Evolutionary conservation across 805 yeast genomes (phyloP).

Genomic region (Wickerhamiella vanderwaltii): DNA sequence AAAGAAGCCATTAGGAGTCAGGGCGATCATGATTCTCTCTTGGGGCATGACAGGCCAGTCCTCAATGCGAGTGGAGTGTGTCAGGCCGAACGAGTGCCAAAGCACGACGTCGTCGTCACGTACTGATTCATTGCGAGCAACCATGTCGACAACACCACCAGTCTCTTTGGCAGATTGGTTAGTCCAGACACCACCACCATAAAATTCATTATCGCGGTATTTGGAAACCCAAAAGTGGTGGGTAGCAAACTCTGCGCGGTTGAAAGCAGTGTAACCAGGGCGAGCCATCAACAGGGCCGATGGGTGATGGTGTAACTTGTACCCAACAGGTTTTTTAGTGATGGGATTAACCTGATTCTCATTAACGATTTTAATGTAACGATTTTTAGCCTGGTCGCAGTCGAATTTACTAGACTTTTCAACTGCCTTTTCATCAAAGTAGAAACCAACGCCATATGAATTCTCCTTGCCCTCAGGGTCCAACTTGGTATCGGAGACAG

Average conservation of each 20-base stretch:
- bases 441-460: slow-evolving; percentile 61
- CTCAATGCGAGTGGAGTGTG: slow-evolving; percentile 72
- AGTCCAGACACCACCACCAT: slow-evolving; percentile 78
- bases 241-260: slow-evolving; percentile 64
- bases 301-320: slow-evolving; percentile 62
- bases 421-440: slow-evolving; percentile 46
- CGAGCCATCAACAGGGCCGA: slow-evolving; percentile 63
- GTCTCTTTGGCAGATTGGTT: slow-evolving; percentile 66
- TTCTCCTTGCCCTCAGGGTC: slow-evolving; percentile 45
- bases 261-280: slow-evolving; percentile 48
- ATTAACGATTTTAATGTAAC: slow-evolving; percentile 64
- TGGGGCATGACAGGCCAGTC: slow-evolving; percentile 87
- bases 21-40: slow-evolving; percentile 54
- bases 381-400: slow-evolving; percentile 62
- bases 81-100: slow-evolving; percentile 73
- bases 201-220: slow-evolving; percentile 57
- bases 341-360: slow-evolving; percentile 59
- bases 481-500: slow-evolving; percentile 55
- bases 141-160: slow-evolving; percentile 26
- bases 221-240: slow-evolving; percentile 75
- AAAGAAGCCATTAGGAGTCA: slow-evolving; percentile 64
- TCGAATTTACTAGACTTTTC: slow-evolving; percentile 62
- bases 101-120: slow-evolving; percentile 59
- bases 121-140: slow-evolving; percentile 42
- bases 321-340: slow-evolving; percentile 62